Evolutionary conservation across 495 filamentous ascomycete genomes (phyloP), one percentile per base, ranked within the genome.

Genomic region (Penicillium argentinense): DNA sequence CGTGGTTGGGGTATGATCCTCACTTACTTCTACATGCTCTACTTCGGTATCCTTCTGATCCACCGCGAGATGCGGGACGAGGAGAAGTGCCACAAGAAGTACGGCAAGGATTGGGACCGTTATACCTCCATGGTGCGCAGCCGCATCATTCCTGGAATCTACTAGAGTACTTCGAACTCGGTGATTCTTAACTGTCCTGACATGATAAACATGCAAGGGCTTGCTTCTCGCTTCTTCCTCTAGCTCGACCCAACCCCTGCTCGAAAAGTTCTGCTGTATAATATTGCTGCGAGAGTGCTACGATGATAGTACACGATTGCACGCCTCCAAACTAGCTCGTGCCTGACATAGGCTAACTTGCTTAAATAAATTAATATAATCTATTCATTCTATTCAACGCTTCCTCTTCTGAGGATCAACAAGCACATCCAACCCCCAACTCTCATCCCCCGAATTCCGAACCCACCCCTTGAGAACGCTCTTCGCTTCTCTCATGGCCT

Each of bases 11-110:
- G 87, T 24, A 91, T 90, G 63, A 66, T 92, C 12, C 74, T 97
- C 56, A 96, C 92, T 0, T 97, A 97, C 72, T 97, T 98, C 64
- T 97, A 93, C 71, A 70, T 98, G 42, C 47, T 95, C 11, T 98
- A 97, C 71, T 98, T 97, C 70, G 91, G 85, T 1, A 67, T 96
- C 19, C 68, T 98, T 47, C 77, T 97, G 11, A 70, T 98, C 42
- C 93, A 98, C 62, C 86, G 93, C n/a, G 89, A 96, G 59, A 72
- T 83, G 47, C 78, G 92, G 54, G 93, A 97, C 57, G 93, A 97
- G 53, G 85, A 89, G 64, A 96, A 96, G 77, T 98, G 95, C 70
- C 70, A 77, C 53, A 77, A 74, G 58, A 97, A 97, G 76, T 97
- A 98, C 64, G 95, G 95, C 9, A 80, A 83, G 52, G 91, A 97